These are phyloP conservation scores for Neltuma alba DNA, from an alignment of 306 rosid genomes.

Conservation along the genomic window DNA sequence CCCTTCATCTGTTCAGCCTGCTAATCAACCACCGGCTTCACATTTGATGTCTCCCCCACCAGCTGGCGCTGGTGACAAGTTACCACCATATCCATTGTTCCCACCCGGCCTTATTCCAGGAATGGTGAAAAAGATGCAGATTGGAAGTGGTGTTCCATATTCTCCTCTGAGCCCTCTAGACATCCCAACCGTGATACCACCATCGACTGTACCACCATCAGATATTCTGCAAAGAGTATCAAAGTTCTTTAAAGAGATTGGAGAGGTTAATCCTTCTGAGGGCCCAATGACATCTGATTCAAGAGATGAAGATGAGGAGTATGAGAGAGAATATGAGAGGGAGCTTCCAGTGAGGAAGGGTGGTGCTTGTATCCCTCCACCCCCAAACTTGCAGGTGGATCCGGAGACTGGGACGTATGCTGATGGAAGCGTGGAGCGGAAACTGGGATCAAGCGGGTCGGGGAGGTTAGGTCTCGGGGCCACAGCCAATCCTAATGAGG, in stretches of 20 bases:
- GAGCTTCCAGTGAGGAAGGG: conserved; percentile 71
- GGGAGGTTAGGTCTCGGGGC: conserved; percentile 96
- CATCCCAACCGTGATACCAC: conserved; percentile 90
- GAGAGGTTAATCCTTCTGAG: conserved; percentile 93
- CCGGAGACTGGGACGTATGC: conserved; percentile 87
- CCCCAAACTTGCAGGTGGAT: conserved; percentile 88
- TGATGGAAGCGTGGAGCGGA: conserved; percentile 84
- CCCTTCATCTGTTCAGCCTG: conserved; percentile 70
- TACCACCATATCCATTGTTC: conserved; percentile 89
- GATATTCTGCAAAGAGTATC: conserved; percentile 92
- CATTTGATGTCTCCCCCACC: conserved; percentile 62
- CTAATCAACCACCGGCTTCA: conserved; percentile 60
- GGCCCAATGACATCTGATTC: conserved; percentile 78
- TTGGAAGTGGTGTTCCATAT: conserved; percentile 97
- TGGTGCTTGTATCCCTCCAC: conserved; percentile 98
- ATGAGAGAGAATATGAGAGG: conserved; percentile 55
- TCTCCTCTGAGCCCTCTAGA: conserved; percentile 93
- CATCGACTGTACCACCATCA: conserved; percentile 84
- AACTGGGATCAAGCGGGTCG: conserved; percentile 64
- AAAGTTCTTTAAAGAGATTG: conserved; percentile 88
- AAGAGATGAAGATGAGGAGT: conserved; percentile 71
- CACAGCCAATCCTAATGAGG: conserved; percentile 81
- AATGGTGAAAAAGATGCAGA: conserved; percentile 99
- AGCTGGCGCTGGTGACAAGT: conserved; percentile 61
- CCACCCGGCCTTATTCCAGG: conserved; percentile 99